Evolutionary conservation across 2,329 filamentous ascomycete genomes (phyloP).

Genomic region (Cordyceps cateniannulata): DNA sequence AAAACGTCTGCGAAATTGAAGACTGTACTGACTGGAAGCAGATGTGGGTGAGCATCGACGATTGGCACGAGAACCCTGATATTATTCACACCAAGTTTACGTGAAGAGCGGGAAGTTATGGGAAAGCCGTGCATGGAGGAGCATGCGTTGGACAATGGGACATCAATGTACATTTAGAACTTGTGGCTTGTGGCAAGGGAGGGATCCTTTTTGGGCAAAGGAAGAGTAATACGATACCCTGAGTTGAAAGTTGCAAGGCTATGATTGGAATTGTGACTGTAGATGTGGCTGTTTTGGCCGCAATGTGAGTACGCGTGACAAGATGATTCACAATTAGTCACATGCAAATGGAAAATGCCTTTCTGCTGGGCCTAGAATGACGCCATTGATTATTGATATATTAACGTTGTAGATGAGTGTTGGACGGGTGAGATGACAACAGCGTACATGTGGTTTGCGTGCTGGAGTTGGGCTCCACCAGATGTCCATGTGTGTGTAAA

Average conservation of each 20-base stretch:
- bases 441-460: background rate
- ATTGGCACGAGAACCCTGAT: conserved; percentile 99
- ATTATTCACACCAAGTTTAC: conserved; percentile 98
- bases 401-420: background rate
- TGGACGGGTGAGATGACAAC: background rate
- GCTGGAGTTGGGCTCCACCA: conserved; percentile 4
- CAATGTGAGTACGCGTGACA: no score
- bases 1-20: background rate
- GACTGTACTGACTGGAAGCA: conserved; percentile 30
- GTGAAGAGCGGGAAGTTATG: conserved; percentile 34
- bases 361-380: background rate
- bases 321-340: background rate
- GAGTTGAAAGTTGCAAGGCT: background rate
- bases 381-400: background rate
- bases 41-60: conserved; percentile 99
- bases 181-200: background rate
- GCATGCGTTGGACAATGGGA: background rate
- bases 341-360: background rate
- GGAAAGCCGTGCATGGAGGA: background rate
- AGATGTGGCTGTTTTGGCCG: background rate
- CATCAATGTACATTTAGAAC: conserved; percentile 6
- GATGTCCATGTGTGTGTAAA: background rate
- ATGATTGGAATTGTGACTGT: background rate
- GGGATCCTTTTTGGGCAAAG: conserved; percentile 1
- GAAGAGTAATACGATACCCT: conserved; percentile 4